Percentiles rank a stretch among this genome's conserved stretches.
phyloP scores from a whole-genome alignment of 148 eudicot species.

The Mesembryanthemum crystallinum region DNA sequence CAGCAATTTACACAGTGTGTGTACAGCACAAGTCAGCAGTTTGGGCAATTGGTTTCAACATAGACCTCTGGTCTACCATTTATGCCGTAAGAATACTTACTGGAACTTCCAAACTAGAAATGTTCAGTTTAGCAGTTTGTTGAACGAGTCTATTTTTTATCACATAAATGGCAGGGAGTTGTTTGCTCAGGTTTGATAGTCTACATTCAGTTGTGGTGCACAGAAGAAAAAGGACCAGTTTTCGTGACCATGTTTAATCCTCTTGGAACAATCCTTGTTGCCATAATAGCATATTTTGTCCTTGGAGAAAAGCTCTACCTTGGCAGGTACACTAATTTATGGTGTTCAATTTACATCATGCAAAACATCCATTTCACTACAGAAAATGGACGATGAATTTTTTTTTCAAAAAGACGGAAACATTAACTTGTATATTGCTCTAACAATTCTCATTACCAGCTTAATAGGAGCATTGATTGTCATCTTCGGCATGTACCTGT shows the following conservation, averaged over 20 bases:
- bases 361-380: no score
- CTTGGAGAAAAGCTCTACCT: slow-evolving; percentile 59
- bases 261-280: slow-evolving; percentile 51
- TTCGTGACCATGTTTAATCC: slow-evolving; percentile 80
- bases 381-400: no score
- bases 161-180: slow-evolving; percentile 46
- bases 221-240: slow-evolving; percentile 65
- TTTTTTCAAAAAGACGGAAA: no score
- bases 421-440: no score
- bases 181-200: slow-evolving; percentile 54
- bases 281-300: slow-evolving; percentile 57
- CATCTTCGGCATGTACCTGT: slow-evolving; percentile 57
- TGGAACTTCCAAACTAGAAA: not conserved
- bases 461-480: slow-evolving; percentile 54
- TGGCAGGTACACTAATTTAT: slow-evolving; percentile 46
- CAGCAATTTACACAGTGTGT: slow-evolving; percentile 52
- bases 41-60: slow-evolving; percentile 68
- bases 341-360: not conserved
- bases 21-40: slow-evolving; percentile 43
- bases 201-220: slow-evolving; percentile 66
- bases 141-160: not conserved
- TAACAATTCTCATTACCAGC: slow-evolving; percentile 38
- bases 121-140: not conserved
- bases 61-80: slow-evolving; percentile 71
- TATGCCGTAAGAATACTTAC: slow-evolving; percentile 44